Base-by-base conservation (phyloP, 192 early-diverging fungal genomes). In the Physocladia obscura region DNA sequence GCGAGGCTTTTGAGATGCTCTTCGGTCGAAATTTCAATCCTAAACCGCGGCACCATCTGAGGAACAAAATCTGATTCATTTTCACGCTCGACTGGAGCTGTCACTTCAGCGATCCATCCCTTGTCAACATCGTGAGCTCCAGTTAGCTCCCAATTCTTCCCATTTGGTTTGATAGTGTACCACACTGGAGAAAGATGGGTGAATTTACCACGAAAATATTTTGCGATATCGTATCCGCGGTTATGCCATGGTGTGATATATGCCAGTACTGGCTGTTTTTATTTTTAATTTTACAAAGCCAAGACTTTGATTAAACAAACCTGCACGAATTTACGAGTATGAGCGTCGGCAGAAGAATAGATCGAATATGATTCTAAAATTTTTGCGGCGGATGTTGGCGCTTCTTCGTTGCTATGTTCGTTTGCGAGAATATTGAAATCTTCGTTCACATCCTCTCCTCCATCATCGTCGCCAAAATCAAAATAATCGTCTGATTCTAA, bases 191-290 rank as follows among this genome's bases (percentile, higher is more conserved):
- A 15, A 6, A 74, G 22, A 47, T 74, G 63, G 4, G 63, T 74
- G 35, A 74, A 74, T 36, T 74, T 74, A n/a, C 72, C 72, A 29
- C 65, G 62, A 35, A 74, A 74, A n/a, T 26, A 21, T 35, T 74
- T 74, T 4, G 32, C 72, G n/a, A 74, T 34, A 49, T 74, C 72
- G 64, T 74, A 72, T 13, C 71, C 71, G 31, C 56, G 62, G 64
- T 74, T 74, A 36, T 74, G 67, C 72, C 72, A 74, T 21, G 72
- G 72, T 11, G 72, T 74, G 37, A 74, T 54, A 44, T 74, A 74
- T 1, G 63, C 72, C 6, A 74, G 64, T n/a, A 52, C 50, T n/a
- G n/a, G n/a, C n/a, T n/a, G 27, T 54, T 8, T 54, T 8, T 6
- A 54, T n/a, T 24, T 8, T 54, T 54, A 15, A 54, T 54, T 15